phyloP scores from a whole-genome alignment of 306 rosid species.

The Quercus berberidifolia region DNA sequence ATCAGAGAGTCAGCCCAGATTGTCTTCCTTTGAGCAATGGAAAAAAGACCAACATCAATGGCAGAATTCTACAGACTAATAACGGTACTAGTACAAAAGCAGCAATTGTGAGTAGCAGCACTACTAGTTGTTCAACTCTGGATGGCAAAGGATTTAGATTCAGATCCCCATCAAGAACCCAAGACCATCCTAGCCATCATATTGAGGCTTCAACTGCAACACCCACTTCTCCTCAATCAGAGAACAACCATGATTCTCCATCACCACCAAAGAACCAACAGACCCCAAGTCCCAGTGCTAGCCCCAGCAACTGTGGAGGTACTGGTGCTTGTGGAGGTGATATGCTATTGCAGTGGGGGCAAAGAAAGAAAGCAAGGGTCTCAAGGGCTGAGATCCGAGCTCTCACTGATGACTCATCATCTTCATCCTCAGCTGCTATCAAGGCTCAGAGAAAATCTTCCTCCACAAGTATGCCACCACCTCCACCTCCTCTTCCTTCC shows the following conservation, averaged over 20 bases:
- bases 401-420: slow-evolving; percentile 49
- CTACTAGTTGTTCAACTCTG: slow-evolving; percentile 10
- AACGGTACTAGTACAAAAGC: background rate
- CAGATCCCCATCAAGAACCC: slow-evolving; percentile 32
- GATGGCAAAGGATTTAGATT: slow-evolving; percentile 43
- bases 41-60: slow-evolving; percentile 33
- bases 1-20: slow-evolving; percentile 44
- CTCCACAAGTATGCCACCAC: slow-evolving; percentile 23
- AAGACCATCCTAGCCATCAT: slow-evolving; percentile 2
- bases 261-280: slow-evolving; percentile 14
- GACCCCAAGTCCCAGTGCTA: slow-evolving; percentile 29
- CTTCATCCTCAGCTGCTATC: slow-evolving; percentile 25
- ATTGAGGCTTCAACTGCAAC: background rate
- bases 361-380: slow-evolving; percentile 53
- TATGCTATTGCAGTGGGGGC: slow-evolving; percentile 65
- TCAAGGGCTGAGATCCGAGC: slow-evolving; percentile 50
- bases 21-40: slow-evolving; percentile 37
- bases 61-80: slow-evolving; percentile 1
- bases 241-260: slow-evolving; percentile 16
- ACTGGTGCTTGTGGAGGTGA: slow-evolving; percentile 38
- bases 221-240: slow-evolving; percentile 13
- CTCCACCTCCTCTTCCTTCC: slow-evolving; percentile 45
- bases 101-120: slow-evolving; percentile 7
- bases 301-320: slow-evolving; percentile 26
- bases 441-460: slow-evolving; percentile 33